Base-by-base conservation (phyloP, 257 asterid genomes). In the Knoxia roxburghii region DNA sequence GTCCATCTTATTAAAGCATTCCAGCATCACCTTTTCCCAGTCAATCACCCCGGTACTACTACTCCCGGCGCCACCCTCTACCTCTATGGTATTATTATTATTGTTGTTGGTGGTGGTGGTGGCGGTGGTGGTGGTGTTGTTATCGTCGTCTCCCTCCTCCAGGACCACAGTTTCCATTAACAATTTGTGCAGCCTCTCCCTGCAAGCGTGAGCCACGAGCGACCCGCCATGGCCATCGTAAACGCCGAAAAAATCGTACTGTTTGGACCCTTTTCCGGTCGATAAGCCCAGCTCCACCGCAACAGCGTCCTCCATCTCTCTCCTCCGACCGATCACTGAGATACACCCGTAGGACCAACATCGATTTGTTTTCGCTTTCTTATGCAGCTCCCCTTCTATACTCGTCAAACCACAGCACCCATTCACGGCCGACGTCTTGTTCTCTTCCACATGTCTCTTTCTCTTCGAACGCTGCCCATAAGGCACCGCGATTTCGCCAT, bases 171-270 rank as follows among this genome's bases (percentile, higher is more conserved):
- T 32, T 55, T 33, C 77, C 13, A 53, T 72, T 72, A 89, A 0
- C 67, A 87, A 1, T 70, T 70, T 62, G 50, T 87, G 95, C 76
- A 89, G 14, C 72, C 65, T 69, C 68, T 85, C 85, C 1, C 85
- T 57, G 35, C 97, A 89, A 13, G 80, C 84, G 7, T 69, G 70
- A 52, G 94, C 95, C 76, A 87, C 95, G 26, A 72, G 78, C 50
- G 85, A 70, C 63, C 97, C 95, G 0, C 97, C 97, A 29, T 89
- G 97, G 2, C 94, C 95, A 52, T 89, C 95, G 59, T 84, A 89
- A 55, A 85, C 95, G 1, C 91, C 97, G 48, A 76, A 87, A 55
- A 87, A 87, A 29, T 79, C 82, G 50, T 81, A 87, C 1, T 33
- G 59, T 24, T 23, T 76, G 5, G 70, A 64, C 15, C 82, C 89